Percentiles rank a stretch among this genome's conserved stretches.
Evolutionary conservation across 768 basidiomycete genomes (phyloP).

Genomic region (Daedaleopsis nitida): DNA sequence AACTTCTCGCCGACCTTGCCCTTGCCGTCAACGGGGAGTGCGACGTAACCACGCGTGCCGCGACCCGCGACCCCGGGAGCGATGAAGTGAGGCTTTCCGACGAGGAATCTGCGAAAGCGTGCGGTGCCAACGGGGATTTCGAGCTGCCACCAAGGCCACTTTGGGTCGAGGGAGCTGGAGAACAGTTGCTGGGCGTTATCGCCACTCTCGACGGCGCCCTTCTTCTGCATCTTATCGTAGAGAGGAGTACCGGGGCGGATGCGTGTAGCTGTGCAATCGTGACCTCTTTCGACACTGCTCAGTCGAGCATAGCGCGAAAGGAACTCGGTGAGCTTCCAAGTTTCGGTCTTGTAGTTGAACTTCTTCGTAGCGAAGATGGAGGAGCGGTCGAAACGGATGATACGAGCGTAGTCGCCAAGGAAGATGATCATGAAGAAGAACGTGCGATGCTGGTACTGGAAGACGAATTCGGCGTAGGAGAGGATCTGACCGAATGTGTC

Average conservation of each 20-base stretch:
- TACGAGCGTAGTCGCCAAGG: neutral
- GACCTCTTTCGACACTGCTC: neutral
- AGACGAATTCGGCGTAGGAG: neutral
- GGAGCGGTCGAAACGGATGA: slow-evolving; percentile 9
- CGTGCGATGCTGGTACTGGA: slow-evolving; percentile 2
- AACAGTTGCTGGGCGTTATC: neutral
- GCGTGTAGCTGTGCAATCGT: neutral
- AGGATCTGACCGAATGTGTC: slow-evolving; percentile 2
- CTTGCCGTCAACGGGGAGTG: neutral
- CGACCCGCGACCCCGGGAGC: neutral
- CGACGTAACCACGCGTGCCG: slow-evolving; percentile 1
- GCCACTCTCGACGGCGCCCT: too few relatives aligned
- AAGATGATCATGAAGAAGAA: slow-evolving; percentile 2
- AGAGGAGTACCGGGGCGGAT: neutral
- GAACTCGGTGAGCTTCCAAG: neutral
- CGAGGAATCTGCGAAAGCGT: neutral
- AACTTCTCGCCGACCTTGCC: neutral
- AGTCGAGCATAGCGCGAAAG: slow-evolving; percentile 5
- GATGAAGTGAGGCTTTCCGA: neutral
- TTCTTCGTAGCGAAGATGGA: neutral
- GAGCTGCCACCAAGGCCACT: neutral
- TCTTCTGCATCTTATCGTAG: neutral
- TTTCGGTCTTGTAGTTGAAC: slow-evolving; percentile 7
- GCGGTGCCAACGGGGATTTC: neutral
- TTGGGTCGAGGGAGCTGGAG: neutral